A percentile compares a stretch with the other conserved stretches of the same genome.
Evolutionary conservation across 768 basidiomycete genomes (phyloP).

Genomic region (Cystobasidium tubakii): DNA sequence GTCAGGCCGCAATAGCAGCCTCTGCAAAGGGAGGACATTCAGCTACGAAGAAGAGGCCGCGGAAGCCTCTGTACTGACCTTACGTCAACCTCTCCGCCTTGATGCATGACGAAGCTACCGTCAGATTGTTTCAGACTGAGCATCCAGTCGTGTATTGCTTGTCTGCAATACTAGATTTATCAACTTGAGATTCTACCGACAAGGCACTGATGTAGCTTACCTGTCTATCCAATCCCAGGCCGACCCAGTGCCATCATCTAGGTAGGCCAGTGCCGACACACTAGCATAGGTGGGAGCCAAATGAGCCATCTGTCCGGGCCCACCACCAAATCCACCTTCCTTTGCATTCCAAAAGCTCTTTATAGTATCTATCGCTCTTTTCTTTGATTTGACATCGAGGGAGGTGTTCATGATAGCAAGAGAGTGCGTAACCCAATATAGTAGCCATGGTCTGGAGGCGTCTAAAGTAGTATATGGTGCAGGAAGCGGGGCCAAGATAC

Average conservation of each 20-base stretch:
- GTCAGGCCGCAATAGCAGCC: constrained; percentile 89
- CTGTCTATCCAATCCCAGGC: constrained; percentile 85
- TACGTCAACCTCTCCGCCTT: constrained; percentile 86
- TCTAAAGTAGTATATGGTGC: constrained; percentile 74
- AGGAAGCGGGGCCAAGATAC: constrained; percentile 57
- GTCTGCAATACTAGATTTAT: constrained; percentile 50
- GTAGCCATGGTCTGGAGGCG: constrained; percentile 88
- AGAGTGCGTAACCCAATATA: constrained; percentile 86
- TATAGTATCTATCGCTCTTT: constrained; percentile 72
- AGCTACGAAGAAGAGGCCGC: too few relatives aligned
- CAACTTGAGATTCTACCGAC: not conserved
- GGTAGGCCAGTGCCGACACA: constrained; percentile 74
- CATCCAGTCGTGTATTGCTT: constrained; percentile 78
- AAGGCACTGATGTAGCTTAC: constrained; percentile 50
- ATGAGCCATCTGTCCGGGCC: constrained; percentile 80
- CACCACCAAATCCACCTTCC: constrained; percentile 84
- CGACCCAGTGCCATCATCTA: constrained; percentile 58
- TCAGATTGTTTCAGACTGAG: constrained; percentile 85
- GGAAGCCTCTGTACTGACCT: constrained; percentile 54
- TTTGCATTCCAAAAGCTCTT: constrained; percentile 69
- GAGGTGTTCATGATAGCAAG: constrained; percentile 56
- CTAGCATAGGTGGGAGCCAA: constrained; percentile 83
- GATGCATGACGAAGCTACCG: constrained; percentile 83
- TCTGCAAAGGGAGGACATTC: too few relatives aligned
- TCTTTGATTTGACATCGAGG: constrained; percentile 29